Percentiles rank a stretch among this genome's conserved stretches.
Conservation (phyloP, 2,329 filamentous ascomycete genomes). For the Talaromyces sp. region DNA sequence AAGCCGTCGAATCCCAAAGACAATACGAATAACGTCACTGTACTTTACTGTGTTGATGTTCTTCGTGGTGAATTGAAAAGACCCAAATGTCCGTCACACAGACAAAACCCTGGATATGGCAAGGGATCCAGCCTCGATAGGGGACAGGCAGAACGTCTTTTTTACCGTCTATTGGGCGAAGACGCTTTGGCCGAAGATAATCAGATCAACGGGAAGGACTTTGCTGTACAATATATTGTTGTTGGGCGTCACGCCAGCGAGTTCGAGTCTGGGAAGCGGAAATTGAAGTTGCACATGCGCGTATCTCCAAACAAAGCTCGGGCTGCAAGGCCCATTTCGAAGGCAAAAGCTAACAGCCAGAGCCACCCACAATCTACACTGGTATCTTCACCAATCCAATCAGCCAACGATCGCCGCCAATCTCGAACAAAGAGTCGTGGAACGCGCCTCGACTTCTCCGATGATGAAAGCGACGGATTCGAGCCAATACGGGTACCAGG, state of each 20-base stretch:
- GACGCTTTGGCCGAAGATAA: slow-evolving; percentile 74
- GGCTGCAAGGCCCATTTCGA: slow-evolving; percentile 27
- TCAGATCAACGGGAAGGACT: slow-evolving; percentile 63
- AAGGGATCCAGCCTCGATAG: slow-evolving; percentile 70
- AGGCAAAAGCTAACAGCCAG: slow-evolving; percentile 41
- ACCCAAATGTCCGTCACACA: slow-evolving; percentile 55
- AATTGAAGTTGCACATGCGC: slow-evolving; percentile 58
- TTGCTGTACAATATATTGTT: slow-evolving; percentile 70
- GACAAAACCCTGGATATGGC: slow-evolving; percentile 63
- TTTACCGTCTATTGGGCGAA: slow-evolving; percentile 73
- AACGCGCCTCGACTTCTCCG: slow-evolving; percentile 29
- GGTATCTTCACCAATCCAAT: slow-evolving; percentile 65
- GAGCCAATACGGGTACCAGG: slow-evolving; percentile 44
- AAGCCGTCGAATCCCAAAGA: too few relatives aligned
- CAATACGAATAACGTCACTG: slow-evolving; percentile 61
- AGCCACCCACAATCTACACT: slow-evolving; percentile 66
- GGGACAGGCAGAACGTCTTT: slow-evolving; percentile 80
- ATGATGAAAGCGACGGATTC: slow-evolving; percentile 49
- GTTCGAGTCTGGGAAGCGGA: slow-evolving; percentile 48
- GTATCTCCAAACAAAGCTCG: slow-evolving; percentile 48
- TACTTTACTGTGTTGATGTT: slow-evolving; percentile 81
- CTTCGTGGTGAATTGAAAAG: slow-evolving; percentile 71
- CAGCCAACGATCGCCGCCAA: slow-evolving; percentile 43
- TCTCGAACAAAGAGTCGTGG: slow-evolving; percentile 29
- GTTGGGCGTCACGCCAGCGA: slow-evolving; percentile 49